These are phyloP conservation scores for Phaseolus lunatus DNA, from an alignment of 306 rosid genomes.

Conservation along the genomic window DNA sequence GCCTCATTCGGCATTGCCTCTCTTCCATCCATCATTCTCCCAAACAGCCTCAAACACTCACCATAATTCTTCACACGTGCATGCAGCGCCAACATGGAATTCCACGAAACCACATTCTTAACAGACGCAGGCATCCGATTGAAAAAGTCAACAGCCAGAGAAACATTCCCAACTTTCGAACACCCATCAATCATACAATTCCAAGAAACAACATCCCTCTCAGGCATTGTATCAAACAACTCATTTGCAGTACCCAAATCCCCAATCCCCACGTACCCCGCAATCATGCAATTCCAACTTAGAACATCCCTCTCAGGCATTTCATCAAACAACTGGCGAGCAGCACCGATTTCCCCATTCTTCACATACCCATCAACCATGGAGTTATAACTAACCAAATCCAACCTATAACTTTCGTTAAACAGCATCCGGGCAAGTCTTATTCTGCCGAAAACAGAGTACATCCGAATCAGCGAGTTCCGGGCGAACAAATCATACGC, in stretches of 20 bases:
- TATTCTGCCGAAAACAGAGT: conserved; percentile 58
- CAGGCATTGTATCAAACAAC: conserved; percentile 57
- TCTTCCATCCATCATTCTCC: conserved; percentile 56
- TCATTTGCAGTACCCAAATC: conserved; percentile 56
- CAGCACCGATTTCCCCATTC: conserved; percentile 48
- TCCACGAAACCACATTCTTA: conserved; percentile 66
- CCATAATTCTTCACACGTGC: conserved; percentile 52
- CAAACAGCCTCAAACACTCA: conserved; percentile 63
- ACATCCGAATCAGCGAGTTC: conserved; percentile 64
- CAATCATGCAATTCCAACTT: conserved; percentile 66
- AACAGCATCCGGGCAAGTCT: conserved; percentile 56
- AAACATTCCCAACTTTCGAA: conserved; percentile 53
- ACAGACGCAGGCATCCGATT: conserved; percentile 47
- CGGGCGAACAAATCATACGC: conserved; percentile 55
- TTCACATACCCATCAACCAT: conserved; percentile 69
- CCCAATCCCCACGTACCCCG: conserved; percentile 56
- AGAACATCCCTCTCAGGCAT: conserved; percentile 61
- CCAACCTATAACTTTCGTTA: conserved; percentile 50
- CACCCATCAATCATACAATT: conserved; percentile 76
- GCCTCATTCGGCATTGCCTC: conserved; percentile 67
- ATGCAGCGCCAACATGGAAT: conserved; percentile 59
- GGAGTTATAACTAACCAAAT: conserved; percentile 73
- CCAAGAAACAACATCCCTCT: conserved; percentile 64
- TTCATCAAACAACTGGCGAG: conserved; percentile 54
- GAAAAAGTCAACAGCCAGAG: conserved; percentile 54